Base-by-base conservation (phyloP, 192 early-diverging fungal species). In the Spinellus fusiger region DNA sequence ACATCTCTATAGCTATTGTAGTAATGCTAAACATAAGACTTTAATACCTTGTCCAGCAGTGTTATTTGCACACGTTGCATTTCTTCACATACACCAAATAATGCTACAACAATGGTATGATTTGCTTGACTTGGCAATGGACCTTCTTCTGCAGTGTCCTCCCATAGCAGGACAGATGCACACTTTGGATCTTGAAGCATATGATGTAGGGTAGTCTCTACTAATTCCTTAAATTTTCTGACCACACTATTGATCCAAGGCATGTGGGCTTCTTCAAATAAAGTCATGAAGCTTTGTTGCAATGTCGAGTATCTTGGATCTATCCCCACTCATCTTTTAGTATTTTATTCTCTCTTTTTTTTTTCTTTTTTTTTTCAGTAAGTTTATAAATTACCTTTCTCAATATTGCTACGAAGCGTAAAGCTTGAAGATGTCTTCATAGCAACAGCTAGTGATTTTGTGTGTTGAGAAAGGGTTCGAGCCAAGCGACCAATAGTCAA, bases 31-130 rank as follows among this genome's bases (percentile, higher is more conserved):
- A 32, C 22, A 37, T 50, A 44, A 47, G 34, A 47, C 8, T 5
- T 33, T 15, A 27, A 49, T 64, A 84, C 82, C 69, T 78, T 67
- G 56, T 84, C 73, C 13, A 84, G 48, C 8, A 69, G 64, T 22
- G 55, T 63, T n/a, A 78, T 76, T 40, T 73, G 68, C 18, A 75
- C 37, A 33, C 52, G 54, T 34, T 82, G 73, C 22, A 80, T 68
- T 29, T 82, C 74, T 46, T 68, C 52, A 64, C 75, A 74, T 8
- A 80, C 53, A 10, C 28, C 33, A 51, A 78, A 81, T n/a, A 82
- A 37, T 9, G 46, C 66, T 18, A 62, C 63, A n/a, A 77, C 60
- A n/a, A 83, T 37, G 23, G 55, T 53, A 16, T 49, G 64, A 25
- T 77, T 75, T 34, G 73, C 65, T 33, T 79, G 71, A 29, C 62